Percentiles rank a stretch among this genome's conserved stretches.
phyloP scores from a whole-genome alignment of 495 filamentous ascomycete genomes.

The Penicillium soppii region DNA sequence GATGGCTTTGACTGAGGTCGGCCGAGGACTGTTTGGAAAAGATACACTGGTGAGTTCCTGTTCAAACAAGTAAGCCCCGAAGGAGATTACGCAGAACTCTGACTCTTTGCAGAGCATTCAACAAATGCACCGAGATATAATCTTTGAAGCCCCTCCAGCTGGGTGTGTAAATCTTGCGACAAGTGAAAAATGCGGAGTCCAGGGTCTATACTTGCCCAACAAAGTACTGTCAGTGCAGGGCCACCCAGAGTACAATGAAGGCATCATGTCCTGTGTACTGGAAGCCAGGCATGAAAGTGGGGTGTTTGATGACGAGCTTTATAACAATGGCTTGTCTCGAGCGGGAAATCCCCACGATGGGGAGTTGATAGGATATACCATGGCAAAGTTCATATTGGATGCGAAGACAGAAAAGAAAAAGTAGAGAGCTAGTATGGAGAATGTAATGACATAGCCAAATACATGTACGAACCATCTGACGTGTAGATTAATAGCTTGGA shows the following conservation, averaged over 20 bases:
- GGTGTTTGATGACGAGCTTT: slow-evolving; percentile 64
- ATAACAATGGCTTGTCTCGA: slow-evolving; percentile 58
- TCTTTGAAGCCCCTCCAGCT: slow-evolving; percentile 61
- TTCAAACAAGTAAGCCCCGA: background rate
- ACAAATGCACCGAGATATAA: slow-evolving; percentile 87
- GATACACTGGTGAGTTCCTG: slow-evolving; percentile 58
- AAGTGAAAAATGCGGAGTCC: slow-evolving; percentile 63
- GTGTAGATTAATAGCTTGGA: no score
- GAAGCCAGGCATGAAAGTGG: slow-evolving; percentile 56
- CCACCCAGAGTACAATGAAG: slow-evolving; percentile 80
- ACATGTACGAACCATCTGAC: no score
- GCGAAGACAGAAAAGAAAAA: no score
- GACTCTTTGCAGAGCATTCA: slow-evolving; percentile 51
- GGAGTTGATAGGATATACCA: slow-evolving; percentile 57
- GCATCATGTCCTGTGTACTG: slow-evolving; percentile 68
- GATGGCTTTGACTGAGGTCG: slow-evolving; percentile 62
- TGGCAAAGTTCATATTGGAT: slow-evolving; percentile 68
- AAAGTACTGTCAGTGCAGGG: slow-evolving; percentile 75
- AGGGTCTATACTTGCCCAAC: slow-evolving; percentile 68
- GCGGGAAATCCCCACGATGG: slow-evolving; percentile 70
- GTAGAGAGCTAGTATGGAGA: background rate
- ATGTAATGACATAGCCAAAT: no score
- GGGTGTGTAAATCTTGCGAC: slow-evolving; percentile 63
- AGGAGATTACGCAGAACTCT: background rate
- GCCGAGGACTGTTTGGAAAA: slow-evolving; percentile 66